Evolutionary conservation across 2,329 filamentous ascomycete genomes (phyloP).

Genomic region (Xylaria sp.): DNA sequence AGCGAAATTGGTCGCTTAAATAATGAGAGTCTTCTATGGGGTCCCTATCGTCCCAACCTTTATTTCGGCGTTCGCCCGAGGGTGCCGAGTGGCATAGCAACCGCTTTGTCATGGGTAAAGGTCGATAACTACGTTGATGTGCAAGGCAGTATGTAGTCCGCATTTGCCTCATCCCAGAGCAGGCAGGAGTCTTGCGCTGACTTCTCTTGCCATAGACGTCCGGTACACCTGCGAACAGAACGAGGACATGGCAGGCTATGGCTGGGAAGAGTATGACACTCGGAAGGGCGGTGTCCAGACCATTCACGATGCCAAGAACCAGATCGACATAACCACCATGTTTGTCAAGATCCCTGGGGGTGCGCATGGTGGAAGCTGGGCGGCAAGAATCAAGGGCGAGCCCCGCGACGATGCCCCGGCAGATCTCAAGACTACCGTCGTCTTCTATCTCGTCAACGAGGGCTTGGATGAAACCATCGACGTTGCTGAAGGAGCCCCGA

Average conservation of each 20-base stretch:
- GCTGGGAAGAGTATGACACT: constrained; percentile 97
- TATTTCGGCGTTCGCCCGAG: constrained; percentile 92
- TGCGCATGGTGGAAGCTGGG: constrained; percentile 89
- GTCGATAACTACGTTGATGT: constrained; percentile 81
- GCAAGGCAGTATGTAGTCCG: constrained; percentile 71
- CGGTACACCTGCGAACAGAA: constrained; percentile 96
- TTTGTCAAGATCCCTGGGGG: constrained; percentile 95
- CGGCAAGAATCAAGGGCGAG: constrained; percentile 83
- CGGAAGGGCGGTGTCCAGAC: constrained; percentile 87
- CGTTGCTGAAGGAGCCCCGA: constrained; percentile 62
- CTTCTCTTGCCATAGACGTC: constrained; percentile 66
- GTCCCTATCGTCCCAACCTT: constrained; percentile 90
- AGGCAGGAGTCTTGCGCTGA: constrained; percentile 1
- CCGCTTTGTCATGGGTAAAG: constrained; percentile 88
- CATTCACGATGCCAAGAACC: constrained; percentile 89
- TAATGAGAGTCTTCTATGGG: constrained; percentile 94
- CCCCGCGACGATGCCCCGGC: constrained; percentile 74
- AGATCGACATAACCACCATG: constrained; percentile 88
- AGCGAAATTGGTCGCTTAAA: constrained; percentile 64
- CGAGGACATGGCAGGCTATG: constrained; percentile 93
- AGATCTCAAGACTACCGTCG: constrained; percentile 77
- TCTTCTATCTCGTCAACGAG: constrained; percentile 87
- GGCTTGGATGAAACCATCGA: constrained; percentile 73
- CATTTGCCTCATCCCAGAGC: neutral
- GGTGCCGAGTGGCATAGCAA: constrained; percentile 81